Evolutionary conservation across 345 rosid species (phyloP).

Genomic region (Clausena lansium): DNA sequence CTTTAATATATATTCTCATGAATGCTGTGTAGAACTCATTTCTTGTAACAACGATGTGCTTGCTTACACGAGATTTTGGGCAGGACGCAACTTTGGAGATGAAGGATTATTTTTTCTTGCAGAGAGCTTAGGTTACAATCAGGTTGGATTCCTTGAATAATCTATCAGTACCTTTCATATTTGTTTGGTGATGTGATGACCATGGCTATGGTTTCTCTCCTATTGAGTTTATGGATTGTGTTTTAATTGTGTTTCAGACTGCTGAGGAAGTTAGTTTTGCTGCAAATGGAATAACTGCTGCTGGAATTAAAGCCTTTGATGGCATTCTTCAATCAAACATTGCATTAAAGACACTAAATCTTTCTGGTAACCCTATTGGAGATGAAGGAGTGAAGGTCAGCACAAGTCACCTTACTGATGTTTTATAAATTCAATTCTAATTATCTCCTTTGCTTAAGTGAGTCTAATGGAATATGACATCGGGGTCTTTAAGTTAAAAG

Average conservation of each 20-base stretch:
- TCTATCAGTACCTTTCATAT: slow-evolving; percentile 8
- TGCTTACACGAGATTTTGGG: slow-evolving; percentile 18
- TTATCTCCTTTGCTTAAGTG: slow-evolving; percentile 10
- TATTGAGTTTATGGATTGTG: slow-evolving; percentile 1
- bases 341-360: slow-evolving; percentile 60
- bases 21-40: background rate
- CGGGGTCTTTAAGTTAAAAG: background rate
- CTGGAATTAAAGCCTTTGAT: slow-evolving; percentile 83
- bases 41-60: slow-evolving; percentile 1
- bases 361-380: slow-evolving; percentile 93
- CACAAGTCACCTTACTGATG: background rate
- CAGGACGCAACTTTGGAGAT: slow-evolving; percentile 93
- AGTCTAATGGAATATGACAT: background rate
- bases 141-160: slow-evolving; percentile 42
- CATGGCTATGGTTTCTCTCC: background rate
- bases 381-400: slow-evolving; percentile 97
- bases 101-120: slow-evolving; percentile 86
- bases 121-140: slow-evolving; percentile 89
- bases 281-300: slow-evolving; percentile 87
- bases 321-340: slow-evolving; percentile 84
- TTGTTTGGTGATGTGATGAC: background rate
- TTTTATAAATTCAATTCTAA: background rate
- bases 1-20: background rate
- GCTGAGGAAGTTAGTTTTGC: slow-evolving; percentile 94
- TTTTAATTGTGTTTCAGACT: slow-evolving; percentile 43